Conservation (phyloP, 257 asterid species). For the Oldenlandia corymbosa region DNA sequence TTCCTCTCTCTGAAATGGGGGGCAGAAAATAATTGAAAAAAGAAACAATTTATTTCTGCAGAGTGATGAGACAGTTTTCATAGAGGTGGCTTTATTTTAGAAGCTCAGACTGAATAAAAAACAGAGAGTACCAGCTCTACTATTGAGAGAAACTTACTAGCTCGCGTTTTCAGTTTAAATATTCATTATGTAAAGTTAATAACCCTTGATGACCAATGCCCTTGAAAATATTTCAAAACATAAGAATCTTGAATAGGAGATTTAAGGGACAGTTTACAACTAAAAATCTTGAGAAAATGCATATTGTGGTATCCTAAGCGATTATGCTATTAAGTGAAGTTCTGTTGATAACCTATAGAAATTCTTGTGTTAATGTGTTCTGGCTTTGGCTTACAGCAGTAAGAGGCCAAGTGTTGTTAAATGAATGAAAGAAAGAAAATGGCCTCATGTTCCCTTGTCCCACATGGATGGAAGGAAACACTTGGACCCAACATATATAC, state of each 20-base stretch:
- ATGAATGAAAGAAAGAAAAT: too few relatives aligned
- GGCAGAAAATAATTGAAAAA: not conserved
- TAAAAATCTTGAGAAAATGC: not conserved
- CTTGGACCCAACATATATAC: too few relatives aligned
- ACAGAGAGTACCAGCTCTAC: not conserved
- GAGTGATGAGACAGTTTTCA: too few relatives aligned
- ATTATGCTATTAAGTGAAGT: not conserved
- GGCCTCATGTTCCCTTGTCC: too few relatives aligned
- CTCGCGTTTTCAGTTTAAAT: too few relatives aligned
- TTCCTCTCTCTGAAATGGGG: too few relatives aligned
- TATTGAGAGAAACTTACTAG: not conserved
- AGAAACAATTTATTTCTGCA: too few relatives aligned
- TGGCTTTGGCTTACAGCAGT: not conserved
- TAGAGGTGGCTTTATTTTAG: too few relatives aligned
- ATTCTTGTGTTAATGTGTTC: not conserved
- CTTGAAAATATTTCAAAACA: not conserved
- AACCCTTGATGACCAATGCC: not conserved
- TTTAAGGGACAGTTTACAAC: not conserved
- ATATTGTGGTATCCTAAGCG: not conserved
- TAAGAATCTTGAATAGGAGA: not conserved
- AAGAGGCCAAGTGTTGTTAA: too few relatives aligned
- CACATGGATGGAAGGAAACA: too few relatives aligned
- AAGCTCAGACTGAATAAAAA: too few relatives aligned
- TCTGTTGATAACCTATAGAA: not conserved
- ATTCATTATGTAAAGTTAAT: too few relatives aligned